Evolutionary conservation across 768 basidiomycete genomes (phyloP), one percentile per base, ranked within the genome.

Genomic region (Suillus discolor): DNA sequence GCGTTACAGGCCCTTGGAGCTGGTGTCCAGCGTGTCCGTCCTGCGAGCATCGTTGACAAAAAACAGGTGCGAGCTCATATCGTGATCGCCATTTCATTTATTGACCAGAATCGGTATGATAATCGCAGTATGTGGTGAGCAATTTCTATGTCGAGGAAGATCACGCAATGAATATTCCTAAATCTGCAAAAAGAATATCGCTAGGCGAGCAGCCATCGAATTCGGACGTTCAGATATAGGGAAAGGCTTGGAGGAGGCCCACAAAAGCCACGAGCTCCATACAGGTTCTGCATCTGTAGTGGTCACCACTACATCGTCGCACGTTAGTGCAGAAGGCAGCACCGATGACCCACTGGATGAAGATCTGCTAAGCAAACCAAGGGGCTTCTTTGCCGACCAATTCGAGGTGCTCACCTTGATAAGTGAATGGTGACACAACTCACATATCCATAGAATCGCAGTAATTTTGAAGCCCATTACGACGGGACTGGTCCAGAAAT

Each of bases 321-420:
- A 81, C 59, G 79, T 85, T 64, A 77, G 79, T 42, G 70, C 68
- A 28, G 74, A 77, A 16, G 72, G 71, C 55, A 69, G 74, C 4
- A 65, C 68, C 7, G 70, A 74, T 20, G 78, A 78, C 34, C 78
- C 77, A 25, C 68, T 77, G 41, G 80, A 84, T 3, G 81, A 79
- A 55, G 82, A 84, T 49, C 76, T 85, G 28, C 66, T 79, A 20
- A 76, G 71, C 60, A 83, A 83, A 71, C 91, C 92, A 4, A 81
- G 92, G 67, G 97, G 96, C 0, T 92, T 90, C 79, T 99, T 99
- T 71, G 94, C 95, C 5, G 95, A 99, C 74, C 97, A 99, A 77
- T 99, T 99, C 65, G 97, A 98, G 77, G 87, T 86, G 61, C 13
- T 47, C 6, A 4, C 39, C 16, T 39, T 38, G 44, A 63, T 28